Conservation (phyloP, 768 basidiomycete genomes). For the Tremella yokohamensis region DNA sequence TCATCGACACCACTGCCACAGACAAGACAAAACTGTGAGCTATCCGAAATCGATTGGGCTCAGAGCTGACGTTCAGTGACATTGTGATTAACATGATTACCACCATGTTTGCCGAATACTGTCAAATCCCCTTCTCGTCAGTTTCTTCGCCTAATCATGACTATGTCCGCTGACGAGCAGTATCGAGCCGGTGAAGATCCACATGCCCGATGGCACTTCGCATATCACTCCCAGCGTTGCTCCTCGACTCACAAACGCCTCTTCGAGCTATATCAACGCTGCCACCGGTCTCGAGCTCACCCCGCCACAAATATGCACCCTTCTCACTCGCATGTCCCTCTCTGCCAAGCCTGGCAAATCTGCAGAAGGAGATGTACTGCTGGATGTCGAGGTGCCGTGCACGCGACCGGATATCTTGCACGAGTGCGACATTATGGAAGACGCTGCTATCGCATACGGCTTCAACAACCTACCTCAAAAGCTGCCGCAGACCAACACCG, state of each 20-base stretch:
- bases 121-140: constrained; percentile 84
- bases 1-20: constrained; percentile 94
- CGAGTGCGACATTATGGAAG: constrained; percentile 97
- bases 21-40: constrained; percentile 81
- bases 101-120: constrained; percentile 99
- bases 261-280: constrained; percentile 88
- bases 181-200: constrained; percentile 86
- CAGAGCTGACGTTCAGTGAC: constrained; percentile 50
- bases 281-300: constrained; percentile 81
- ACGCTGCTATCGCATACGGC: constrained; percentile 94
- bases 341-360: constrained; percentile 56
- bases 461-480: constrained; percentile 92
- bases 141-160: constrained; percentile 40
- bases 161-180: constrained; percentile 53
- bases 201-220: constrained; percentile 70
- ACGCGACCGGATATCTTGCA: constrained; percentile 98
- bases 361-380: constrained; percentile 61
- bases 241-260: constrained; percentile 66
- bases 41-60: background rate
- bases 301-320: constrained; percentile 62
- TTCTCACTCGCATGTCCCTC: constrained; percentile 82
- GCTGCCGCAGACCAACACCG: constrained; percentile 90
- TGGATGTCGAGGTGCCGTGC: constrained; percentile 76
- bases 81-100: constrained; percentile 92
- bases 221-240: constrained; percentile 78